Conservation (phyloP, 345 rosid species). For the Pistacia atlantica region DNA sequence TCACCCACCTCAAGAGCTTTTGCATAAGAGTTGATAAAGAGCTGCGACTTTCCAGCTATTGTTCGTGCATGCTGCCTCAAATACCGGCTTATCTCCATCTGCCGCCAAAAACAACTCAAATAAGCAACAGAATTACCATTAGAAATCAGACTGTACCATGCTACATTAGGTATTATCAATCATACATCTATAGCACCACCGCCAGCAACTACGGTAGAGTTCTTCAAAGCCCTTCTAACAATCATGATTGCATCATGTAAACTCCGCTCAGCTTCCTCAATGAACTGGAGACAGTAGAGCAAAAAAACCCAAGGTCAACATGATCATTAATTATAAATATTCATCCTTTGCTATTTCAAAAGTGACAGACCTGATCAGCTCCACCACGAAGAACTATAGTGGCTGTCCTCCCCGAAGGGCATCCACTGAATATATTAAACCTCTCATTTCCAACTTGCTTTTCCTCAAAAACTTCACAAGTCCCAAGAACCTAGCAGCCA, state of each 20-base stretch:
- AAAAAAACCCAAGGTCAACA: conserved; percentile 8
- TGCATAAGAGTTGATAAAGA: conserved; percentile 94
- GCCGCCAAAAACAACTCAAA: conserved; percentile 28
- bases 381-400: conserved; percentile 99
- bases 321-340: not conserved
- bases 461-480: conserved; percentile 96
- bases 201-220: conserved; percentile 98
- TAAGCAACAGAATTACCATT: conserved; percentile 6
- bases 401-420: conserved; percentile 92
- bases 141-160: not conserved
- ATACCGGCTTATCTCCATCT: conserved; percentile 97
- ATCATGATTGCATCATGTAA: conserved; percentile 99
- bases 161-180: conserved; percentile 11
- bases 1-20: conserved; percentile 92
- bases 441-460: conserved; percentile 98
- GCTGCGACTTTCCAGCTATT: conserved; percentile 94
- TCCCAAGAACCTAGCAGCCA: conserved; percentile 81
- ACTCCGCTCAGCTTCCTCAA: conserved; percentile 99
- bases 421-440: conserved; percentile 96
- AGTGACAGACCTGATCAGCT: conserved; percentile 88
- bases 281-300: conserved; percentile 57
- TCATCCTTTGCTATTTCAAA: conserved; percentile 1
- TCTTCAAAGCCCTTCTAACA: conserved; percentile 94
- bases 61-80: conserved; percentile 96
- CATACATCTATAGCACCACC: conserved; percentile 99